These are phyloP conservation scores for Exophiala phaeomuriformis DNA, from an alignment of 2,329 filamentous ascomycete genomes.

Conservation along the genomic window DNA sequence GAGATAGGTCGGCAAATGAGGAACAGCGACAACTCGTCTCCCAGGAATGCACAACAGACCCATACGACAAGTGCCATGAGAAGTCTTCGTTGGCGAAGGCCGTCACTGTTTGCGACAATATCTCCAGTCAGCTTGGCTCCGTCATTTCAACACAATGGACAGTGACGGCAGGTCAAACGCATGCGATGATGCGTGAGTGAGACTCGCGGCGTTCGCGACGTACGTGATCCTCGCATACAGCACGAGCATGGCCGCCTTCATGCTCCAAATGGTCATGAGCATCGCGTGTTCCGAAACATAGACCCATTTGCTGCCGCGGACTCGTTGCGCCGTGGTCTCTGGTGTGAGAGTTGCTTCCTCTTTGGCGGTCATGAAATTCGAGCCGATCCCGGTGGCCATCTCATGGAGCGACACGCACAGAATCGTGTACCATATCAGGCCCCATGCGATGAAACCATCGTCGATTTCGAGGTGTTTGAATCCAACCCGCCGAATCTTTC, in stretches of 20 bases:
- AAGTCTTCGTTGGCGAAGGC: constrained; percentile 22
- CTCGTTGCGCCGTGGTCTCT: constrained; percentile 37
- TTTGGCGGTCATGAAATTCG: constrained; percentile 51
- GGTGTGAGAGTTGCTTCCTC: constrained; percentile 43
- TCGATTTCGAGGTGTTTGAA: constrained; percentile 48
- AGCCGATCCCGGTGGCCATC: constrained; percentile 49
- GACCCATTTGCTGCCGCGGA: constrained; percentile 55
- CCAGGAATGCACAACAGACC: constrained; percentile 41
- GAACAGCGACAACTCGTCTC: constrained; percentile 45
- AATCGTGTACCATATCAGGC: constrained; percentile 50
- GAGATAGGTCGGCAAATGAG: constrained; percentile 45
- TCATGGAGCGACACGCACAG: constrained; percentile 50
- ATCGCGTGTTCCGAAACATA: constrained; percentile 57
- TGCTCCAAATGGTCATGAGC: constrained; percentile 47
- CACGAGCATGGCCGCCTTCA: constrained; percentile 49
- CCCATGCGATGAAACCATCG: constrained; percentile 51
- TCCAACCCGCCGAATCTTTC: constrained; percentile 39
- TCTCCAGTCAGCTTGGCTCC: not conserved
- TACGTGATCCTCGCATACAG: constrained; percentile 47
- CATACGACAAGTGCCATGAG: constrained; percentile 38
- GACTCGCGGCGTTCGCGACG: constrained; percentile 5
- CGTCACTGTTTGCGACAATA: constrained; percentile 2
- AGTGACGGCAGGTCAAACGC: too few species aligned
- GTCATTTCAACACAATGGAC: not conserved
- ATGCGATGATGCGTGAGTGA: too few species aligned